A percentile compares a stretch with the other conserved stretches of the same genome.
phyloP scores from a whole-genome alignment of 345 rosid genomes.

The Barbarea vulgaris region DNA sequence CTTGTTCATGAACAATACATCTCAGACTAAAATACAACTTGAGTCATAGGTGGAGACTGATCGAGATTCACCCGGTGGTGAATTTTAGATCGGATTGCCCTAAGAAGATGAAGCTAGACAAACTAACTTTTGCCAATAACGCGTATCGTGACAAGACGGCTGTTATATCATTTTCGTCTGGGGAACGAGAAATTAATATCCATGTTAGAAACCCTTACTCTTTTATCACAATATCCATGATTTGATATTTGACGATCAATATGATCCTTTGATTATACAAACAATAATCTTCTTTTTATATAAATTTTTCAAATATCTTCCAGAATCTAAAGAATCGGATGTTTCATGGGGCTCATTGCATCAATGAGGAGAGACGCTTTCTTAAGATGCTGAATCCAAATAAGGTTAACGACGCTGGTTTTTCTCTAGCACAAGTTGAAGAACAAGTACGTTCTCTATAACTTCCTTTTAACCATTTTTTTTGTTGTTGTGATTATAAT shows the following conservation, averaged over 20 bases:
- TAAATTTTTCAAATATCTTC: background rate
- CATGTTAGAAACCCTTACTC: slow-evolving; percentile 11
- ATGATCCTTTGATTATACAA: background rate
- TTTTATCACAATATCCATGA: background rate
- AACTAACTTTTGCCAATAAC: slow-evolving; percentile 17
- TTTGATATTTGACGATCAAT: background rate
- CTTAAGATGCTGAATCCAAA: slow-evolving; percentile 19
- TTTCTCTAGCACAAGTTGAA: background rate
- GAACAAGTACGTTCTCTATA: background rate
- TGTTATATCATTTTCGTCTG: slow-evolving; percentile 15
- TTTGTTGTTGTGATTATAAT: background rate
- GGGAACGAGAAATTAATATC: slow-evolving; percentile 25
- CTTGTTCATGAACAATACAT: slow-evolving; percentile 9
- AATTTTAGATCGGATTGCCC: too few relatives aligned
- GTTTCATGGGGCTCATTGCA: slow-evolving; percentile 18
- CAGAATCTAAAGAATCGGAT: slow-evolving; percentile 29
- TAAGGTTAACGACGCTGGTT: background rate
- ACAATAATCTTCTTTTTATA: background rate
- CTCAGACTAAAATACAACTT: background rate
- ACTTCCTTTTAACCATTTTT: too few relatives aligned
- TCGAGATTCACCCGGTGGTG: background rate
- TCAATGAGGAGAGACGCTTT: slow-evolving; percentile 16
- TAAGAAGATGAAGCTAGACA: slow-evolving; percentile 24
- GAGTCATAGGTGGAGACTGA: background rate
- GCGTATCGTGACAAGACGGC: slow-evolving; percentile 27